Evolutionary conservation across 129 eudicot genomes (phyloP), one percentile per base, ranked within the genome.

Genomic region (Silybum marianum): DNA sequence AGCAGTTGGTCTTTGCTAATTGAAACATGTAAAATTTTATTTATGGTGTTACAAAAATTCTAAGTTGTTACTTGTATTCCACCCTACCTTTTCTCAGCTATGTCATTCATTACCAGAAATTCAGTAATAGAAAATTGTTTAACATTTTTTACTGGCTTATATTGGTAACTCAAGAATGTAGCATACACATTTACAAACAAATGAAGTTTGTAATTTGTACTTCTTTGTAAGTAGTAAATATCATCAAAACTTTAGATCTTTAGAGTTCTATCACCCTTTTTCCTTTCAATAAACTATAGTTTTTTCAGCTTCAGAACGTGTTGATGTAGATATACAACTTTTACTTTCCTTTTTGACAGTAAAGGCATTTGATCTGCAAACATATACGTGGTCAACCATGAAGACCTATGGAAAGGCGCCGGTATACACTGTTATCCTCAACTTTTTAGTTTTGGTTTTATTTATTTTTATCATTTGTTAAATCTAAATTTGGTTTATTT

Each of bases 351-450:
- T 23, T 70, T 38, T 80, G 67, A 73, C 86, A 95, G 99, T 95
- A 71, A 93, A 89, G 92, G 93, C 86, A 23, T 95, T 91, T 83
- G 99, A 95, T 91, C 86, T 90, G 78, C 93, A 95, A 84, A 89
- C 95, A 4, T 60, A 78, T 82, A 87, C 92, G 32, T 95, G 98
- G 99, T 91, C 98, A 54, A 80, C 87, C 85, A 84, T 93, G 92
- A 93, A 91, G 95, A 92, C 98, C 79, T 95, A 95, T 54, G 99
- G 98, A 84, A 95, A 93, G 87, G 91, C 99, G 18, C 99, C 98
- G 92, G 99, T 95, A 95, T 74, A 63, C 54, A 34, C 71, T 36
- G 7, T 74, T 78, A 65, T 73, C 72, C 74, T 44, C 54, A 44
- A 44, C 71, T 60, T 78, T 28, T 24, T 30, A 65, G 48, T 40